A percentile compares a stretch with the other conserved stretches of the same genome.
phyloP scores from a whole-genome alignment of 345 rosid species.

The Gossypium turneri region DNA sequence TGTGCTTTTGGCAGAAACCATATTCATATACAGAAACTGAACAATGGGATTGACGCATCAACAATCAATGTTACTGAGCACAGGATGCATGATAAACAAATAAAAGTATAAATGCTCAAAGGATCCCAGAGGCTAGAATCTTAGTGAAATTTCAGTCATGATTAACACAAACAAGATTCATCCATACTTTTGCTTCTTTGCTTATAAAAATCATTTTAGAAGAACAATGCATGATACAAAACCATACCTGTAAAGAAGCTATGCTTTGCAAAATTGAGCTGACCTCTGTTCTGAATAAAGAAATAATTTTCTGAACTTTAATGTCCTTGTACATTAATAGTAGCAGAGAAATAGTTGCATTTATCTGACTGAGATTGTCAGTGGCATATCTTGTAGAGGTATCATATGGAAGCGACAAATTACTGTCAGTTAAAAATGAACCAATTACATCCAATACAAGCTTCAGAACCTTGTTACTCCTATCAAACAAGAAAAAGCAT shows the following conservation, averaged over 20 bases:
- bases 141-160: not conserved
- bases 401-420: constrained; percentile 19
- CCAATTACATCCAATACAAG: constrained; percentile 43
- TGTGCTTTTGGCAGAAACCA: not conserved
- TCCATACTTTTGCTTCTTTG: not conserved
- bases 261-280: constrained; percentile 36
- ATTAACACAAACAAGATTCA: not conserved
- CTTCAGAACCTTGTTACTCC: constrained; percentile 45
- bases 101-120: not conserved
- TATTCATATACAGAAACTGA: not conserved
- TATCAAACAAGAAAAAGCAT: constrained; percentile 55
- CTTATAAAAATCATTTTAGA: not conserved
- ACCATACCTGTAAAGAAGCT: constrained; percentile 50
- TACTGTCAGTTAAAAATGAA: constrained; percentile 33
- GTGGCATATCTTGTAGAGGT: constrained; percentile 21
- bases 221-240: not conserved
- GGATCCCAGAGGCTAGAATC: not conserved
- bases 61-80: not conserved
- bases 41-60: not conserved
- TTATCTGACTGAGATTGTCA: constrained; percentile 32
- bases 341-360: constrained; percentile 46
- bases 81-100: not conserved
- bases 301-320: constrained; percentile 39
- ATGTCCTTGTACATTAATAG: constrained; percentile 49
- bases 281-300: constrained; percentile 42